Evolutionary conservation across 2,329 filamentous ascomycete genomes (phyloP).

Genomic region (Calonectria pseudoreteaudii): DNA sequence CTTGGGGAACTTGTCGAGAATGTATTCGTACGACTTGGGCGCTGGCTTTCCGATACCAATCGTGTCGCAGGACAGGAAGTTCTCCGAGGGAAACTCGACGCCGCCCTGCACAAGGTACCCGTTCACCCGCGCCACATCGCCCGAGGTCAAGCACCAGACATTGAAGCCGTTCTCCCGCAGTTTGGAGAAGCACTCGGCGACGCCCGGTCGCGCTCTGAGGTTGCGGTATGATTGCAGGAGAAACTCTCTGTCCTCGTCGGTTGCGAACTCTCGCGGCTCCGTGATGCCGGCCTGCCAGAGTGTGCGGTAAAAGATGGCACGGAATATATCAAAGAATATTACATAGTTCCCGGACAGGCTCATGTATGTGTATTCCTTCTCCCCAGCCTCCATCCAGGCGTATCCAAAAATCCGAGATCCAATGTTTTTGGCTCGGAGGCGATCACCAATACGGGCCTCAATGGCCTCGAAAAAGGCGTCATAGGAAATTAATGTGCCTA

Average conservation of each 20-base stretch:
- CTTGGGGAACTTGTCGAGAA: neutral
- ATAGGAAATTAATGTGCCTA: conserved; percentile 5
- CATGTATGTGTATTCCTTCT: conserved; percentile 13
- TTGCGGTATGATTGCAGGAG: neutral
- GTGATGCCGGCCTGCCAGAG: neutral
- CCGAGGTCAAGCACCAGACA: conserved; percentile 3
- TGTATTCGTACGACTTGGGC: neutral
- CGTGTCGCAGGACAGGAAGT: conserved; percentile 6
- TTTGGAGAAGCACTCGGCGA: neutral
- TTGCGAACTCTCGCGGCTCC: conserved; percentile 5
- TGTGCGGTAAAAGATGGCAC: conserved; percentile 4
- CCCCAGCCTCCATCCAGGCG: conserved; percentile 6
- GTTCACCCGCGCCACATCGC: neutral
- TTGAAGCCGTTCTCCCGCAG: conserved; percentile 2
- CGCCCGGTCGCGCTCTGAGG: neutral
- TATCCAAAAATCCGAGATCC: neutral
- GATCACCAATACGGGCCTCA: neutral
- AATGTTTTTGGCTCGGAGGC: neutral
- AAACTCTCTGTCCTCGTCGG: neutral
- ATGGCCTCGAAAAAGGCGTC: conserved; percentile 1
- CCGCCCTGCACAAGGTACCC: neutral
- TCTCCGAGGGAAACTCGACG: neutral
- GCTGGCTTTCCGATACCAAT: conserved; percentile 1
- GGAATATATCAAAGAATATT: neutral
- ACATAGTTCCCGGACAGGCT: neutral